Base-by-base conservation (phyloP, 2,329 filamentous ascomycete species). In the Claviceps sp. region DNA sequence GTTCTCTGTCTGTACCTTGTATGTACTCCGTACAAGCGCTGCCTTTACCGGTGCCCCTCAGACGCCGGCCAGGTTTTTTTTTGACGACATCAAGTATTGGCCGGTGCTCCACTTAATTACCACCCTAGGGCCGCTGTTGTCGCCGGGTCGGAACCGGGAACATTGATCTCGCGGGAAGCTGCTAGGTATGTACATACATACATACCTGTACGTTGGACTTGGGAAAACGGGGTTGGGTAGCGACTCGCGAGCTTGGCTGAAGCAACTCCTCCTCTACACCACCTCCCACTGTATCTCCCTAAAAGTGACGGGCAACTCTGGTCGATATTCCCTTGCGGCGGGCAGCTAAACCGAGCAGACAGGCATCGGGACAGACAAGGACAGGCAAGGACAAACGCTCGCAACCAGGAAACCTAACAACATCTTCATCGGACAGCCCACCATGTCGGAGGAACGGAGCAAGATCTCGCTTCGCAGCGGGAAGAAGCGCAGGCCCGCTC, bases 391-490 rank as follows among this genome's bases (percentile, higher is more conserved):
- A 30, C 8, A 13, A 37, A 14, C 26, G 7, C 37, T n/a, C 22
- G 30, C 30, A 34, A 34, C 30, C 30, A 34, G 30, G 9, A 13
- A 24, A 37, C 14, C 30, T 37, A 30, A 43, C 18, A 43, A 11
- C 22, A 14, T 26, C 34, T 14, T 26, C 40, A 43, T 38, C 30
- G 30, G 30, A 26, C 40, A 2, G 53, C 54, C 47, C 63, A 61
- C 53, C 59, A 84, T 84, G 79, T 81, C 79, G 14, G 79, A 83
- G 58, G 78, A 81, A 59, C 72, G 74, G 58, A 75, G 72, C 64
- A 80, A 77, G 66, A 78, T 81, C 58, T 84, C 81, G 53, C 73
- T 85, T 52, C 74, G 81, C 41, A 82, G 73, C 63, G 78, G 77
- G 30, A 64, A 70, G 52, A 83, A 82, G 66, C 72, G 80, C 60